Percentiles rank a stretch among this genome's conserved stretches.
These are phyloP conservation scores for Geranium rotundifolium DNA, from an alignment of 345 rosid genomes.

Conservation along the genomic window DNA sequence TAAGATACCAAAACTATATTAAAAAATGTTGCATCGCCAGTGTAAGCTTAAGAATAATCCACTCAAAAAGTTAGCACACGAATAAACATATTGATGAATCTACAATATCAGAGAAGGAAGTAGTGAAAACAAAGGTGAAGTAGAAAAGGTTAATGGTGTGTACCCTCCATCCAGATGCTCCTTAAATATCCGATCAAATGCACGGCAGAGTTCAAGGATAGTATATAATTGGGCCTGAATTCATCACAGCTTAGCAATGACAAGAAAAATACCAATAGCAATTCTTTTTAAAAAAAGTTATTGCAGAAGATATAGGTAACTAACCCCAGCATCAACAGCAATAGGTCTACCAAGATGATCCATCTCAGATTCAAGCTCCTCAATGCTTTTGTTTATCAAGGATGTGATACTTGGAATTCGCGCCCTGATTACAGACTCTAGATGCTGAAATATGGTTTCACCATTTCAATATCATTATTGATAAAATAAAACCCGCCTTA, in stretches of 20 bases:
- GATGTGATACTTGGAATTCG: slow-evolving; percentile 20
- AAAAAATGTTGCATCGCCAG: too few relatives aligned
- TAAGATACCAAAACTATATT: too few relatives aligned
- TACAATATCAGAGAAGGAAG: neutral
- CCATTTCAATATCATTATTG: neutral
- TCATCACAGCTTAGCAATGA: neutral
- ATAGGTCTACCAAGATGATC: slow-evolving; percentile 22
- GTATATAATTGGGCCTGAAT: slow-evolving; percentile 26
- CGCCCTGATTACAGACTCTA: slow-evolving; percentile 23
- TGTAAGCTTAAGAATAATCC: too few relatives aligned
- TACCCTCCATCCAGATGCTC: slow-evolving; percentile 39
- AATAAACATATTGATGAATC: too few relatives aligned
- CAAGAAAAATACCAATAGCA: neutral
- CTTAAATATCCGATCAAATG: slow-evolving; percentile 28
- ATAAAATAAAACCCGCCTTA: neutral
- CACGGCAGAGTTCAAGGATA: slow-evolving; percentile 32
- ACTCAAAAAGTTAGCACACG: neutral
- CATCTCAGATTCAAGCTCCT: slow-evolving; percentile 21
- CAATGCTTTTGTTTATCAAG: slow-evolving; percentile 18
- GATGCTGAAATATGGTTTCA: slow-evolving; percentile 13
- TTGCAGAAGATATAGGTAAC: neutral
- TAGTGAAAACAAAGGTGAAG: neutral
- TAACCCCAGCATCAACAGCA: slow-evolving; percentile 24
- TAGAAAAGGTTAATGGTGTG: neutral
- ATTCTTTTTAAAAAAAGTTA: neutral